Conservation (phyloP, 2,329 filamentous ascomycete species). For the Intubia oerlemansii region DNA sequence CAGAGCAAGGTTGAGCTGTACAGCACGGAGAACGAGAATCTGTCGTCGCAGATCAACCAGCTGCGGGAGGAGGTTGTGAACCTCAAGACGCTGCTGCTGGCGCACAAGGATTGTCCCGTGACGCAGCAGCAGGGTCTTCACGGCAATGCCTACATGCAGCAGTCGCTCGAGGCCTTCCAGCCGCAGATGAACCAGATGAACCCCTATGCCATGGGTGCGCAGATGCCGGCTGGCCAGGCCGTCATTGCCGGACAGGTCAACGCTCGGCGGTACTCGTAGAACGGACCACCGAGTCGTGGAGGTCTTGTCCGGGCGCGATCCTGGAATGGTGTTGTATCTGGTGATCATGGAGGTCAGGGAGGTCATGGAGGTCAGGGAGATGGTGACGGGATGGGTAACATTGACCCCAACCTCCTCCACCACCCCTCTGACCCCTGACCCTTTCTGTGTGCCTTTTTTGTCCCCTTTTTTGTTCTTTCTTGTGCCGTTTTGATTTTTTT, state of each 20-base stretch:
- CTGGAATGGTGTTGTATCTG: too few relatives aligned
- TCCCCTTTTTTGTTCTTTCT: background rate
- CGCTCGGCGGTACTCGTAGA: too few relatives aligned
- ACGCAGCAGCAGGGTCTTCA: conserved; percentile 67
- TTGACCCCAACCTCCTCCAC: too few relatives aligned
- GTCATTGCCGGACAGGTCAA: too few relatives aligned
- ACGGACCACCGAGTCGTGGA: too few relatives aligned
- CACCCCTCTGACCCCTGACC: too few relatives aligned
- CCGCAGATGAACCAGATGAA: conserved; percentile 36
- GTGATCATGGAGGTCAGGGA: too few relatives aligned
- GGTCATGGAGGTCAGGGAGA: too few relatives aligned
- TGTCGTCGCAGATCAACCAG: conserved; percentile 65
- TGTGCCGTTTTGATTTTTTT: background rate
- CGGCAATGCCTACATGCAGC: conserved; percentile 28
- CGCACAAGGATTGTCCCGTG: conserved; percentile 91
- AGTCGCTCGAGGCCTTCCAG: too few relatives aligned
- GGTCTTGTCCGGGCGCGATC: too few relatives aligned
- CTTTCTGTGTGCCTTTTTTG: too few relatives aligned
- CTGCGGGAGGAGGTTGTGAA: conserved; percentile 86
- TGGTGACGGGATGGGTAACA: too few relatives aligned
- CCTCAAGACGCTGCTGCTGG: conserved; percentile 75
- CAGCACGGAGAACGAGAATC: conserved; percentile 72
- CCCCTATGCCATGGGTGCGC: conserved; percentile 33
- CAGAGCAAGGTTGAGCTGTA: conserved; percentile 91
- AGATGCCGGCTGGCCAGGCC: conserved; percentile 25